A percentile compares a stretch with the other conserved stretches of the same genome.
These are phyloP conservation scores for Lactarius hengduanensis DNA, from an alignment of 768 basidiomycete genomes.

Conservation along the genomic window DNA sequence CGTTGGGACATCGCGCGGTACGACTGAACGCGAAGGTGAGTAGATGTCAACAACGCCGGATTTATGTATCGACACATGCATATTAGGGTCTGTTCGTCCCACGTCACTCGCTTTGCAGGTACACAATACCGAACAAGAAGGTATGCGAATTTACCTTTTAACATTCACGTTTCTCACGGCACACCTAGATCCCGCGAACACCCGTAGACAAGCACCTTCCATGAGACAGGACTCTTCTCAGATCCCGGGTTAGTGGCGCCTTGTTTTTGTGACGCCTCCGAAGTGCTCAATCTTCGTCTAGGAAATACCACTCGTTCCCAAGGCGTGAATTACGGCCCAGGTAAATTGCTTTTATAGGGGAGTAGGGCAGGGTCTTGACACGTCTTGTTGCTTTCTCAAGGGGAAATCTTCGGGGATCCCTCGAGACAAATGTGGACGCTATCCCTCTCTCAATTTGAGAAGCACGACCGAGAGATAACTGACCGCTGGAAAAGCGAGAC, in stretches of 20 bases:
- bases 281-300: background rate
- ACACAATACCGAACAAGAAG: background rate
- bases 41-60: background rate
- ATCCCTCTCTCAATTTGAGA: conserved; percentile 9
- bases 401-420: conserved; percentile 5
- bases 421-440: conserved; percentile 14
- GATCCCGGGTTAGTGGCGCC: background rate
- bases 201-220: background rate
- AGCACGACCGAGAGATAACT: conserved; percentile 4
- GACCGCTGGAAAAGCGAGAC: conserved; percentile 4
- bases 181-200: background rate
- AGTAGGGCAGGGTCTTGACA: background rate
- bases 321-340: background rate
- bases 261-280: background rate
- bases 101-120: background rate
- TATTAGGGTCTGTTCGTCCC: background rate
- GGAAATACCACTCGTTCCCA: background rate
- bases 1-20: background rate
- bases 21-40: background rate
- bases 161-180: background rate
- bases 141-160: background rate
- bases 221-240: background rate
- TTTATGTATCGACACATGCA: background rate
- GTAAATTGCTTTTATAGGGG: background rate
- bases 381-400: background rate